Conservation (phyloP, 2,329 filamentous ascomycete species). For the Tolypocladium nubicola region DNA sequence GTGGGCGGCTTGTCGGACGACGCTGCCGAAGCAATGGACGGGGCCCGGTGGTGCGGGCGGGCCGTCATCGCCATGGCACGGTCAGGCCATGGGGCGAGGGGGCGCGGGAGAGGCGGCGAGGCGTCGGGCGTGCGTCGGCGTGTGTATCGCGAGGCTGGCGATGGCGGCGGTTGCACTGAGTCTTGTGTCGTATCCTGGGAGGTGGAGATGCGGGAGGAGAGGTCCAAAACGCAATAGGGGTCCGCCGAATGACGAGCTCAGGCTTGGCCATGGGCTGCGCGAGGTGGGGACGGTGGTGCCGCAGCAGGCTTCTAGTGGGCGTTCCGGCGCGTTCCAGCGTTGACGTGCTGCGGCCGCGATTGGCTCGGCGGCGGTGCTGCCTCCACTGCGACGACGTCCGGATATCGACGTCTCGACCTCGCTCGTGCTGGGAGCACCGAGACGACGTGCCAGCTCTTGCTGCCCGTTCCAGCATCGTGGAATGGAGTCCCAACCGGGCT, state of each 20-base stretch:
- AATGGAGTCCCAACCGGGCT: too few relatives aligned
- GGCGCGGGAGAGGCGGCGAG: not conserved
- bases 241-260: not conserved
- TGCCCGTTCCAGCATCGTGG: not conserved
- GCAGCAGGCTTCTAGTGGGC: not conserved
- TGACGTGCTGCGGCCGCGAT: too few relatives aligned
- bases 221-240: not conserved
- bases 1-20: conserved; percentile 4
- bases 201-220: not conserved
- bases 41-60: conserved; percentile 10
- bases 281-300: not conserved
- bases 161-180: not conserved
- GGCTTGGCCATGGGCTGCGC: too few relatives aligned
- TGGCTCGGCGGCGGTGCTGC: not conserved
- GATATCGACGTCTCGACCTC: too few relatives aligned
- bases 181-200: not conserved
- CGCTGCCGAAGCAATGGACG: conserved; percentile 6
- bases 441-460: not conserved
- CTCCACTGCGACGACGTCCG: not conserved
- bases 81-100: conserved; percentile 10
- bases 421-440: not conserved
- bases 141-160: not conserved
- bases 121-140: not conserved
- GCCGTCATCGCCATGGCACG: conserved; percentile 11
- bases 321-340: not conserved